These are phyloP conservation scores for Cercospora sojina DNA, from an alignment of 2,329 filamentous ascomycete genomes.

Conservation along the genomic window DNA sequence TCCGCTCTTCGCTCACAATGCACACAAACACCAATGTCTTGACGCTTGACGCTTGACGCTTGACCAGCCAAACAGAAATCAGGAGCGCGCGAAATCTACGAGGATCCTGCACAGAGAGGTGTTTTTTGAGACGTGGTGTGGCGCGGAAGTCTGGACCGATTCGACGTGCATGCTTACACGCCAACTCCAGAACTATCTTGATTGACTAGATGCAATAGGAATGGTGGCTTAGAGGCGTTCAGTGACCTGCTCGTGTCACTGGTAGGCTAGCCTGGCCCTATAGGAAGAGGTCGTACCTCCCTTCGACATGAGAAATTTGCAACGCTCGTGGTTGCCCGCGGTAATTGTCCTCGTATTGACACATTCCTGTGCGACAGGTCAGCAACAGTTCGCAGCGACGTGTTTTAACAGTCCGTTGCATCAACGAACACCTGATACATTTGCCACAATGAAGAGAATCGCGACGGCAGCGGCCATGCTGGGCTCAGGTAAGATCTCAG, in stretches of 20 bases:
- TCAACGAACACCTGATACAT: background rate
- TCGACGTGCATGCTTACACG: constrained; percentile 2
- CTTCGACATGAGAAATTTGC: background rate
- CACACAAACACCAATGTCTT: background rate
- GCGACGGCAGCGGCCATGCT: constrained; percentile 5
- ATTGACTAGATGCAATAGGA: constrained; percentile 10
- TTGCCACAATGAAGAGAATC: constrained; percentile 13
- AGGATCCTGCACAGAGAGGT: background rate
- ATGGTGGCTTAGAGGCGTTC: background rate
- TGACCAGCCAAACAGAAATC: background rate
- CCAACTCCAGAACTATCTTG: constrained; percentile 8
- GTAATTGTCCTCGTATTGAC: background rate
- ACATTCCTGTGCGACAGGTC: background rate
- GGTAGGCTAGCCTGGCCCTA: constrained; percentile 2
- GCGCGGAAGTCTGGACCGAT: background rate
- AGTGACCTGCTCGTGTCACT: constrained; percentile 1
- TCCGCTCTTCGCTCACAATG: background rate
- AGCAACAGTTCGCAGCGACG: background rate
- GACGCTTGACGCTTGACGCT: background rate
- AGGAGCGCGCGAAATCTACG: background rate
- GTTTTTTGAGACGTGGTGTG: background rate
- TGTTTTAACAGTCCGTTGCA: background rate
- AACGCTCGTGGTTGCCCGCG: background rate
- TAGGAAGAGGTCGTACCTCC: constrained; percentile 6
- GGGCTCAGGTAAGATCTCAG: constrained; percentile 13